These are phyloP conservation scores for Elsinoe australis DNA, from an alignment of 2,329 filamentous ascomycete species.

Conservation along the genomic window DNA sequence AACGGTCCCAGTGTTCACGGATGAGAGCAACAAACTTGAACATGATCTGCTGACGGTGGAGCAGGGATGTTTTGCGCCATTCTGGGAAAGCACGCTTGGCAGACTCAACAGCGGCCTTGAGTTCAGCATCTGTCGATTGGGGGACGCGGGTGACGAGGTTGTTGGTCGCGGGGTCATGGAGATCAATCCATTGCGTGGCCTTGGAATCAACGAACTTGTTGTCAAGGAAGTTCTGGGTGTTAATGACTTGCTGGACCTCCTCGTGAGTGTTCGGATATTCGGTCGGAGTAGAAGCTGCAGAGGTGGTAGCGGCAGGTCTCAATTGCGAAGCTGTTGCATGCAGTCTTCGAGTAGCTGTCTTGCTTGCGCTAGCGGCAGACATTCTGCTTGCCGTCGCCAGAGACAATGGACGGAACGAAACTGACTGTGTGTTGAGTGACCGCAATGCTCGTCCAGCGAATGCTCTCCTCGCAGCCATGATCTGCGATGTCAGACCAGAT, in stretches of 20 bases:
- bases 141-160: conserved; percentile 73
- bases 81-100: conserved; percentile 63
- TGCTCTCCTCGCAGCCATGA: conserved; percentile 41
- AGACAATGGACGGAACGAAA: conserved; percentile 30
- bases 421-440: conserved; percentile 34
- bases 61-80: conserved; percentile 62
- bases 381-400: conserved; percentile 31
- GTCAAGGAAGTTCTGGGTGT: conserved; percentile 76
- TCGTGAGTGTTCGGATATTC: conserved; percentile 65
- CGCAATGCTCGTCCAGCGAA: conserved; percentile 36
- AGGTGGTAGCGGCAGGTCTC: conserved; percentile 41
- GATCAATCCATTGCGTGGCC: conserved; percentile 63
- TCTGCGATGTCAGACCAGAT: conserved; percentile 2
- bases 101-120: conserved; percentile 63
- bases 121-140: conserved; percentile 67
- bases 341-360: conserved; percentile 40
- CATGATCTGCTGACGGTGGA: conserved; percentile 72
- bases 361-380: conserved; percentile 32
- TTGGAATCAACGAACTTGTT: conserved; percentile 57
- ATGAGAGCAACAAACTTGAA: conserved; percentile 73
- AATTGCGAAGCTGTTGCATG: conserved; percentile 51
- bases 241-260: conserved; percentile 56
- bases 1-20: conserved; percentile 74
- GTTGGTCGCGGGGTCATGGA: conserved; percentile 74
- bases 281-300: conserved; percentile 42